Base-by-base conservation (phyloP, 2,329 filamentous ascomycete species). In the Amphichorda felina region DNA sequence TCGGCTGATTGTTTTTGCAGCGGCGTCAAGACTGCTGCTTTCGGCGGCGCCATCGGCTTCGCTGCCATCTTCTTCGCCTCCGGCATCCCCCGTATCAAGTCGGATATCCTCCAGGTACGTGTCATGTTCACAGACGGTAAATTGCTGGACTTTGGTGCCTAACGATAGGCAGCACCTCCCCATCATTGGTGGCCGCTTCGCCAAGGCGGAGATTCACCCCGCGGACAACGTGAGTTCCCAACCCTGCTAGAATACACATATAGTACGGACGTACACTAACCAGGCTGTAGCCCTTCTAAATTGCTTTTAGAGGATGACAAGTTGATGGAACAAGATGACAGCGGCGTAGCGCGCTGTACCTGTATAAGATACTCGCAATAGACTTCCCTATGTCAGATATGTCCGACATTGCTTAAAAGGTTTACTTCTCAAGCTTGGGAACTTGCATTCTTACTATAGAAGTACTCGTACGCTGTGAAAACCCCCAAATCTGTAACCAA, bases 51-150 rank as follows among this genome's bases (percentile, higher is more conserved):
- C 39, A 71, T 69, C 41, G 66, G 66, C 47, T 64, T 75, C 43
- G 71, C 61, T 43, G 60, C 75, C 43, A 64, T 79, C 47, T 74
- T 71, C 64, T 75, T 63, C 53, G 63, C 70, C 44, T 77, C 73
- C 28, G 75, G 75, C 45, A 68, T 80, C 33, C 76, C 76, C 44
- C 66, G 64, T 53, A 61, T 80, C 44, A 61, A 73, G 55, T 53
- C 51, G 33, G 76, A 81, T 48, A 62, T 81, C 43, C 66, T 80
- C 43, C 57, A 65, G 54, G 72, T 75, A 59, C 38, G 61, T 17
- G n/a, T 27, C 14, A 6, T 10, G 21, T 24, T 30, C 4, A n/a
- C n/a, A n/a, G n/a, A n/a, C n/a, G n/a, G n/a, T n/a, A n/a, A n/a
- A n/a, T n/a, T n/a, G n/a, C n/a, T n/a, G n/a, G n/a, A n/a, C n/a